Base-by-base conservation (phyloP, 2,329 filamentous ascomycete species). In the Fusarium nematophilum region DNA sequence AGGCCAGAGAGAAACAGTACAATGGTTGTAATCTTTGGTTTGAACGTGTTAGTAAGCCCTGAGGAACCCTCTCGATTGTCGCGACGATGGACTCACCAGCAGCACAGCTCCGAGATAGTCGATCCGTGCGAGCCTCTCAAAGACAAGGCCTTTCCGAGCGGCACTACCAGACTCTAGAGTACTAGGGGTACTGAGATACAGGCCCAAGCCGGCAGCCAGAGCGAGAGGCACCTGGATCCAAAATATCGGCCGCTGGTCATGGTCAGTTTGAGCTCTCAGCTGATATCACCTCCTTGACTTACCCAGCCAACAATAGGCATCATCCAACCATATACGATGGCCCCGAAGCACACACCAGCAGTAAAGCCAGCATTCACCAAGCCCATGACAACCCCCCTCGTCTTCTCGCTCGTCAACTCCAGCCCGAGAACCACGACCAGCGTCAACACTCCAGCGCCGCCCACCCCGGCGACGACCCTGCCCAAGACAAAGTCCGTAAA, bases 391-490 rank as follows among this genome's bases (percentile, higher is more conserved):
- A 95, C 62, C 0, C 92, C 92, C 53, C 92, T 81, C 5, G 85
- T 81, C 60, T 86, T 86, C 57, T 86, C 84, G 17, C 83, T 86
- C 0, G 88, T 84, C 58, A 95, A 77, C 70, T 94, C 89, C n/a
- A 95, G 81, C 1, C 91, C 86, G 17, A 94, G 79, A 40, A 96
- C 91, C 39, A 92, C 86, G 1, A 88, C 83, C 6, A 93, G 83
- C 1, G 89, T 89, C 76, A 92, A 85, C 40, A 92, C 83, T 0
- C 90, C 90, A 3, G 89, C 89, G 13, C 83, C 88, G 1, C 91
- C 92, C 8, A 86, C 72, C 1, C 92, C 92, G 3, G 86, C 83
- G 13, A 93, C 69, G 2, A 84, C 84, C 38, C 92, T 82, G 1
- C 91, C 92, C 0, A 86, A 55, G 14, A 95, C 80, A 64, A 96